Evolutionary conservation across 2,329 filamentous ascomycete species (phyloP).

Genomic region (Capronia epimyces): DNA sequence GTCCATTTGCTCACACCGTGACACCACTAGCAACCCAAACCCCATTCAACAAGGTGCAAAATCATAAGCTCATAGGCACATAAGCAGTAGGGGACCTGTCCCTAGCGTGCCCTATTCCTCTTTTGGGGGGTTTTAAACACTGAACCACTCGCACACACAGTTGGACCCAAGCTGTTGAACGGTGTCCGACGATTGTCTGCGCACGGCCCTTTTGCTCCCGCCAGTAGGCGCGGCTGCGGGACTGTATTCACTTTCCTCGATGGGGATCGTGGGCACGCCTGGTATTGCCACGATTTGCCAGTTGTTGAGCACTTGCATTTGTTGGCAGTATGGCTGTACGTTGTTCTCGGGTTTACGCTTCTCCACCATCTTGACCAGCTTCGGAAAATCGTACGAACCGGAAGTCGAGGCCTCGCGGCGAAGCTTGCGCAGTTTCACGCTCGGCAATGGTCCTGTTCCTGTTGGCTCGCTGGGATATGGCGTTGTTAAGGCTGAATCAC

Average conservation of each 20-base stretch:
- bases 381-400: slow-evolving; percentile 43
- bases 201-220: slow-evolving; percentile 4
- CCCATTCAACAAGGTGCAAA: background rate
- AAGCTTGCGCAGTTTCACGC: slow-evolving; percentile 12
- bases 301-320: slow-evolving; percentile 56
- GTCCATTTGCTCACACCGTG: background rate
- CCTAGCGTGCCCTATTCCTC: background rate
- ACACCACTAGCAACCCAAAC: background rate
- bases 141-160: slow-evolving; percentile 28
- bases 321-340: slow-evolving; percentile 53
- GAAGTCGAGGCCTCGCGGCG: slow-evolving; percentile 26
- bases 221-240: slow-evolving; percentile 8
- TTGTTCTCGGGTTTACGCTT: slow-evolving; percentile 48
- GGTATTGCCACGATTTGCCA: slow-evolving; percentile 40
- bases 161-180: slow-evolving; percentile 24
- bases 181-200: slow-evolving; percentile 3
- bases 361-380: slow-evolving; percentile 61
- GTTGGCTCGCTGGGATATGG: slow-evolving; percentile 20
- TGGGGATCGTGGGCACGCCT: slow-evolving; percentile 20
- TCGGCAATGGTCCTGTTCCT: slow-evolving; percentile 21
- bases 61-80: slow-evolving; percentile 24
- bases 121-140: slow-evolving; percentile 10
- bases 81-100: slow-evolving; percentile 6
- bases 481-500: slow-evolving; percentile 26
- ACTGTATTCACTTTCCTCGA: slow-evolving; percentile 24